Conservation (phyloP, 169 alveolate species). For the Plasmodium vinckei region DNA sequence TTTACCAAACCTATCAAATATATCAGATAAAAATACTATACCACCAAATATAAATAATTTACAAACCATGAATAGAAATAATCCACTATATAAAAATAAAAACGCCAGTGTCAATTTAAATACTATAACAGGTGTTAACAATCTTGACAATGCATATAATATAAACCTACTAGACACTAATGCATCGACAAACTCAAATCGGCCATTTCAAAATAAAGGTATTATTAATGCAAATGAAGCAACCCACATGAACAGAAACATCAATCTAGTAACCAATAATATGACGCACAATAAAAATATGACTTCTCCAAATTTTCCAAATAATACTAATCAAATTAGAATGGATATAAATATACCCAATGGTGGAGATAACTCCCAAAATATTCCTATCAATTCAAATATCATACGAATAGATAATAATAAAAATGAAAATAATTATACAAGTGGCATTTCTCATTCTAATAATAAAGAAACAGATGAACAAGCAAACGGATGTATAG, state of each 20-base stretch:
- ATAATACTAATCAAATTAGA: slow-evolving; percentile 10
- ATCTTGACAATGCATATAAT: slow-evolving; percentile 15
- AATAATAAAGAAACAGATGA: slow-evolving; percentile 26
- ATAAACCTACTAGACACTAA: slow-evolving; percentile 26
- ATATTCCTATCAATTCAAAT: background rate
- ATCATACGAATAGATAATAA: background rate
- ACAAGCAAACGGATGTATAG: slow-evolving; percentile 17
- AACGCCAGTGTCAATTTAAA: slow-evolving; percentile 27
- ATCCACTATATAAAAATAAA: slow-evolving; percentile 25
- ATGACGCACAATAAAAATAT: slow-evolving; percentile 7
- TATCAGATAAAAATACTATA: background rate
- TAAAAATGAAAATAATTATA: slow-evolving; percentile 1
- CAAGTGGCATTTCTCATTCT: background rate
- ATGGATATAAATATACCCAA: slow-evolving; percentile 9
- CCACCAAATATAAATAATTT: background rate
- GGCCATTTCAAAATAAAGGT: slow-evolving; percentile 18
- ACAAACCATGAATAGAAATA: slow-evolving; percentile 10
- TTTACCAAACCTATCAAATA: slow-evolving; percentile 33
- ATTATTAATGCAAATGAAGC: slow-evolving; percentile 8
- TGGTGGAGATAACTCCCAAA: slow-evolving; percentile 13
- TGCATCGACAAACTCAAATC: background rate
- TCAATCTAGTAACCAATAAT: slow-evolving; percentile 20
- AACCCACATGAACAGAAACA: slow-evolving; percentile 1
- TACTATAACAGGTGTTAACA: slow-evolving; percentile 7
- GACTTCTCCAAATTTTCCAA: background rate